Percentiles rank a stretch among this genome's conserved stretches.
Evolutionary conservation across 2,329 filamentous ascomycete species (phyloP).

Genomic region (Elsinoe necatrix): DNA sequence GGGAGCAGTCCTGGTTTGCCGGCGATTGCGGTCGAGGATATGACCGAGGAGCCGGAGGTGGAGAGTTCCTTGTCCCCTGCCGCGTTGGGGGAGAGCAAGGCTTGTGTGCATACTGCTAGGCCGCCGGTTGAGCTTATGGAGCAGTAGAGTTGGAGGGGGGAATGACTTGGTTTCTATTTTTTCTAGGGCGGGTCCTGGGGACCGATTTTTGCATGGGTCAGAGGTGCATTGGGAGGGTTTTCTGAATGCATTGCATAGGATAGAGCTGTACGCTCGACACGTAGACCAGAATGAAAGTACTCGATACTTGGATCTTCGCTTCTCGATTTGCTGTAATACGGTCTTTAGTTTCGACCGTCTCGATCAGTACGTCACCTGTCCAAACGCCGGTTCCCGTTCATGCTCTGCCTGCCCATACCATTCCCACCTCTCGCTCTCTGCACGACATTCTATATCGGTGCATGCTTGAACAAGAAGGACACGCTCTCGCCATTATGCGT

Average conservation of each 20-base stretch:
- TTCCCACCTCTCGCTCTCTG: neutral
- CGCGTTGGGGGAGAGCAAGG: conserved; percentile 37
- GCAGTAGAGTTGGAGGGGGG: conserved; percentile 20
- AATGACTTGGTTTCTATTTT: neutral
- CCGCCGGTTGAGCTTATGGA: conserved; percentile 51
- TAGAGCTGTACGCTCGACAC: neutral
- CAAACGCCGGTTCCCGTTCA: neutral
- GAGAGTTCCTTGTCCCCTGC: conserved; percentile 35
- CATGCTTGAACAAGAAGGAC: conserved; percentile 61
- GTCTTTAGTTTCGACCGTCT: neutral
- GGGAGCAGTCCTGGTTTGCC: conserved; percentile 52
- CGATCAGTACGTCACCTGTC: neutral
- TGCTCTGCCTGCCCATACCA: neutral
- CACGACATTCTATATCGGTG: conserved; percentile 32
- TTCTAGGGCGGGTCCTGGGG: neutral
- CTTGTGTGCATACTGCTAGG: conserved; percentile 44
- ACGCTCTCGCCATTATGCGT: conserved; percentile 63
- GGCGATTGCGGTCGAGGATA: conserved; percentile 57
- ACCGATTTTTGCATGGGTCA: neutral
- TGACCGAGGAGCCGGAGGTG: conserved; percentile 30
- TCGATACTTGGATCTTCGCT: neutral
- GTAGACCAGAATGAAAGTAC: neutral
- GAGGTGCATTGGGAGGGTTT: neutral
- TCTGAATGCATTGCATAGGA: neutral
- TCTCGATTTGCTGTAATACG: neutral